These are phyloP conservation scores for Phytopythium boreale DNA, from an alignment of 352 stramenopile genomes.

Conservation along the genomic window DNA sequence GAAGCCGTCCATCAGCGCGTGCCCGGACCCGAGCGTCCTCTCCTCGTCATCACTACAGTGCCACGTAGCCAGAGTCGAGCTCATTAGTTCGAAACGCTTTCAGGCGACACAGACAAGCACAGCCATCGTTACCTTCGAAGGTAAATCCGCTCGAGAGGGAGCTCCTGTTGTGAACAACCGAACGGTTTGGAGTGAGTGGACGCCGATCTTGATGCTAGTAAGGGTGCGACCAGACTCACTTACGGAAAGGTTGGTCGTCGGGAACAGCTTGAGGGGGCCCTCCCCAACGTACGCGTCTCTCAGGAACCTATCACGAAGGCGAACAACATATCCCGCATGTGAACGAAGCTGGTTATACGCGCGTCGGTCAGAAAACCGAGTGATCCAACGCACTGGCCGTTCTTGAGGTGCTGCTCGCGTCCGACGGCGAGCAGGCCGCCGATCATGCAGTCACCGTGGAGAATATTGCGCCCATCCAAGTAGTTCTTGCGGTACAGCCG, in stretches of 20 bases:
- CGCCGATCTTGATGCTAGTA: not conserved
- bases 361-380: not conserved
- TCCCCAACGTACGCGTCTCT: slow-evolving; percentile 73
- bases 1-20: slow-evolving; percentile 75
- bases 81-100: not conserved
- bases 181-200: not conserved
- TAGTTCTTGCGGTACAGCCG: slow-evolving; percentile 81
- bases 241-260: slow-evolving; percentile 64
- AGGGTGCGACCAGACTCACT: slow-evolving; percentile 4
- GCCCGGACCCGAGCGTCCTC: slow-evolving; percentile 74
- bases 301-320: slow-evolving; percentile 30
- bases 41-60: slow-evolving; percentile 73
- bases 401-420: slow-evolving; percentile 74
- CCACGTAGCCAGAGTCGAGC: not conserved
- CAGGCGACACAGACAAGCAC: not conserved
- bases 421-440: slow-evolving; percentile 70
- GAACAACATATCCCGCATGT: not conserved
- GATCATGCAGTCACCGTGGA: slow-evolving; percentile 71
- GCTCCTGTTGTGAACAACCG: slow-evolving; percentile 20
- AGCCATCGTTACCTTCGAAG: slow-evolving; percentile 37
- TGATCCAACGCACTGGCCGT: slow-evolving; percentile 48
- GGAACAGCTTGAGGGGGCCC: slow-evolving; percentile 67
- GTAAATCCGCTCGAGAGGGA: slow-evolving; percentile 59
- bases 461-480: slow-evolving; percentile 70
- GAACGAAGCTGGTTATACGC: not conserved